Evolutionary conservation across 148 eudicot genomes (phyloP), one percentile per base, ranked within the genome.

Genomic region (Rhododendron mucronatum): DNA sequence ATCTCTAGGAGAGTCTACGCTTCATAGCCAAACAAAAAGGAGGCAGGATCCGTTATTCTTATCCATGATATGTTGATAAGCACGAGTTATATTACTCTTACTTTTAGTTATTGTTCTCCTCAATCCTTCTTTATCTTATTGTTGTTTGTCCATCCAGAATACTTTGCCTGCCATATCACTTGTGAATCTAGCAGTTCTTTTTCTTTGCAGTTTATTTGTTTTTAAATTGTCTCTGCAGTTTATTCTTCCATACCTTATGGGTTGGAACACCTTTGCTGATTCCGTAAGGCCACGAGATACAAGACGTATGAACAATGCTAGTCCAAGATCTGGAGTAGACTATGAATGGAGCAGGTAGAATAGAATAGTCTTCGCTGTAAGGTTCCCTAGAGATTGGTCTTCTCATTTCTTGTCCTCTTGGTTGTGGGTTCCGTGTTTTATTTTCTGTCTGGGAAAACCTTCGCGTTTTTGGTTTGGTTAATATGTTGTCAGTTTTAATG

Each of bases 281-380:
- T 89, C 96, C 65, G 87, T 92, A 71, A 91, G 82, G 76, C 94
- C 98, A 10, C 95, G 92, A 81, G 93, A 92, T 65, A 71, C 86
- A 69, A 88, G 79, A 63, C 91, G 89, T 55, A 61, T 50, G 4
- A 95, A 92, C 92, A 92, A 86, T 53, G 82, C 91, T 53, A 94
- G 87, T 89, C 76, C 94, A 45, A 90, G 94, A 83, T 86, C 90
- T 84, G 91, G 92, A 3, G 89, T 82, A 20, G 96, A 95, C 51
- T 88, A 83, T 78, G 99, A 96, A 89, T 97, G 99, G 99, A 97
- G 89, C 92, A 91, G 98, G 90, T 97, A 93, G 89, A 82, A 2
- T 67, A 1, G 18, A 3, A 26, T 30, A 41, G 39, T 76, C 39
- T 57, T 85, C 59, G 5, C 15, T 78, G 26, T 59, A 44, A 37